Evolutionary conservation across 1,139 yeast species (phyloP).

Genomic region (Suhomyces terraborum): DNA sequence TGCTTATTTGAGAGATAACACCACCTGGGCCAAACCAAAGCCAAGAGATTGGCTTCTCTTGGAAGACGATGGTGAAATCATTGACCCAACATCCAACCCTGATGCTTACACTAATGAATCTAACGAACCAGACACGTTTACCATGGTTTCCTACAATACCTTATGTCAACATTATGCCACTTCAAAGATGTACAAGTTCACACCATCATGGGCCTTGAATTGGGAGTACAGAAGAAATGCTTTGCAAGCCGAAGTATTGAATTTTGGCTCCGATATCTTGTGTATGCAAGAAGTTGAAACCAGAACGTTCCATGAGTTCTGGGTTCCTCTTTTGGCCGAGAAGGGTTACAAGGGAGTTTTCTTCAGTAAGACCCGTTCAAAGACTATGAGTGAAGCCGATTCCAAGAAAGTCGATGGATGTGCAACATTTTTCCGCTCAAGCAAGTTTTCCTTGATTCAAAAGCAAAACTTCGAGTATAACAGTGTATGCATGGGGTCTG

Average conservation of each 20-base stretch:
- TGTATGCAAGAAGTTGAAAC: slow-evolving; percentile 97
- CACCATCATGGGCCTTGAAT: slow-evolving; percentile 95
- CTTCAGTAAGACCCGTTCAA: slow-evolving; percentile 87
- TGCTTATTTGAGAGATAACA: slow-evolving; percentile 76
- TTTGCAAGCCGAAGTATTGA: slow-evolving; percentile 69
- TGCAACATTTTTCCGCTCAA: slow-evolving; percentile 79
- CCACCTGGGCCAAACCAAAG: slow-evolving; percentile 60
- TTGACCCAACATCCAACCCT: slow-evolving; percentile 38
- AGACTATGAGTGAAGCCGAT: slow-evolving; percentile 82
- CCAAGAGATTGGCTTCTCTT: slow-evolving; percentile 83
- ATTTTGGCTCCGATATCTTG: slow-evolving; percentile 69
- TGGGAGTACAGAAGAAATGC: slow-evolving; percentile 90
- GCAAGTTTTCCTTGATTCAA: slow-evolving; percentile 69
- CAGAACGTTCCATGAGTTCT: slow-evolving; percentile 78
- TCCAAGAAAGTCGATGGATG: slow-evolving; percentile 96
- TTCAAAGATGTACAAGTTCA: slow-evolving; percentile 84
- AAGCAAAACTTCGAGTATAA: slow-evolving; percentile 83
- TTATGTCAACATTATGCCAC: slow-evolving; percentile 96
- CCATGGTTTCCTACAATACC: slow-evolving; percentile 85
- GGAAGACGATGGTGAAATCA: slow-evolving; percentile 73
- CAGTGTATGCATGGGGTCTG: slow-evolving; percentile 83
- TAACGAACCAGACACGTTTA: slow-evolving; percentile 49
- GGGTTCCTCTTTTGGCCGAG: slow-evolving; percentile 73
- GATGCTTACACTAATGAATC: slow-evolving; percentile 34
- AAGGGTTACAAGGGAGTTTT: slow-evolving; percentile 81